phyloP scores from a whole-genome alignment of 2,329 filamentous ascomycete genomes.

The Aspergillus sp. region DNA sequence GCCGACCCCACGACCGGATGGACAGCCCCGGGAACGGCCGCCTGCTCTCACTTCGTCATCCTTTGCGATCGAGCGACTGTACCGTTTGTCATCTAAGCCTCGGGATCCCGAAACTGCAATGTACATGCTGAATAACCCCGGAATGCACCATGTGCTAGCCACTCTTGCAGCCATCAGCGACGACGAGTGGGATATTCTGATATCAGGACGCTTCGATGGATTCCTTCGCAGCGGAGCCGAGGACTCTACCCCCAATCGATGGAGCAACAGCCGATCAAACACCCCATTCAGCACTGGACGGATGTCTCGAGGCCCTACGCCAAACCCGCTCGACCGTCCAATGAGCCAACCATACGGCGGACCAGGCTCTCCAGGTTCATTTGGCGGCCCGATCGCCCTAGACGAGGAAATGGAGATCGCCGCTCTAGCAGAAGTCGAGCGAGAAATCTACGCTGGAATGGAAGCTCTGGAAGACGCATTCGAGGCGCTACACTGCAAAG shows the following conservation, averaged over 20 bases:
- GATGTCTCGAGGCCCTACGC: conserved; percentile 36
- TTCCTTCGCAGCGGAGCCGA: conserved; percentile 94
- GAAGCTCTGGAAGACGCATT: conserved; percentile 92
- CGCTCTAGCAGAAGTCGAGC: conserved; percentile 84
- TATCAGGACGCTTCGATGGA: conserved; percentile 90
- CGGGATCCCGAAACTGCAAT: conserved; percentile 84
- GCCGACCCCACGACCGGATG: conserved; percentile 61
- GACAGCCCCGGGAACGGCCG: conserved; percentile 67
- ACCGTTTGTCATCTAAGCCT: conserved; percentile 70
- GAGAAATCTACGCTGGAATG: conserved; percentile 92
- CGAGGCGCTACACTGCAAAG: conserved; percentile 82
- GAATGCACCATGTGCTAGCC: conserved; percentile 80
- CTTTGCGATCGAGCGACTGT: conserved; percentile 78
- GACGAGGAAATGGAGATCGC: conserved; percentile 94
- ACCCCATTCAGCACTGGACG: conserved; percentile 34
- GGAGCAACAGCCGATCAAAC: conserved; percentile 41
- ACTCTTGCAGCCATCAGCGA: conserved; percentile 84
- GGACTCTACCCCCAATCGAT: conserved; percentile 37
- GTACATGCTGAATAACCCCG: conserved; percentile 79
- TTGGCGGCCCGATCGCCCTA: conserved; percentile 75
- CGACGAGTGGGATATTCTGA: conserved; percentile 95
- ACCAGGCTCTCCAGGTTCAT: conserved; percentile 57
- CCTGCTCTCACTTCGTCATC: conserved; percentile 74
- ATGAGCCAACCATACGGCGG: conserved; percentile 41
- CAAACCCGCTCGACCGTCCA: conserved; percentile 40